Evolutionary conservation across 495 filamentous ascomycete species (phyloP).

Genomic region (Tuber brumale): DNA sequence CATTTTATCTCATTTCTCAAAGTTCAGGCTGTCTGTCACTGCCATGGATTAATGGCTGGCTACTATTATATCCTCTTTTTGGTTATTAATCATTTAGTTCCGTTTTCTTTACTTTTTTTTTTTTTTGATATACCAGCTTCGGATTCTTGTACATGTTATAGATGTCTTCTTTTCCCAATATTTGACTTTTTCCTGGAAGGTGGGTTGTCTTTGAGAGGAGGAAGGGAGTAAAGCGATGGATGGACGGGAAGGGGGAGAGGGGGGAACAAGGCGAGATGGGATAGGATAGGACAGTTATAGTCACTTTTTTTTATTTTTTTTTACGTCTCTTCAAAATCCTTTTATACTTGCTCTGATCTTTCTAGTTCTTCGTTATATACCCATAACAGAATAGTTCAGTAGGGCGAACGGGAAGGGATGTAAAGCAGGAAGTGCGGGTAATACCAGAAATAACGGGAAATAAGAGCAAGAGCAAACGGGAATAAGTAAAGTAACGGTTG

Average conservation of each 20-base stretch:
- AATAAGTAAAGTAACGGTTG: neutral
- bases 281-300: neutral
- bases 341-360: neutral
- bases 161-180: neutral
- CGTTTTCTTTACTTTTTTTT: neutral
- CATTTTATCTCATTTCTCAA: neutral
- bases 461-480: neutral
- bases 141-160: neutral
- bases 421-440: neutral
- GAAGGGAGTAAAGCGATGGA: neutral
- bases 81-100: neutral
- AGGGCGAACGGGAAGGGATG: neutral
- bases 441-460: neutral
- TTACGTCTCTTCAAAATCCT: neutral
- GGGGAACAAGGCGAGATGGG: neutral
- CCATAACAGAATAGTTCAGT: neutral
- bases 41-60: neutral
- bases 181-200: neutral
- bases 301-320: neutral
- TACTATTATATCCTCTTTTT: constrained; percentile 4
- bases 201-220: neutral
- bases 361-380: neutral
- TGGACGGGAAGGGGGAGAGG: neutral
- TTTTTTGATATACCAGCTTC: neutral
- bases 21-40: neutral